Base-by-base conservation (phyloP, 768 basidiomycete species). In the Rhodotorula diobovata region DNA sequence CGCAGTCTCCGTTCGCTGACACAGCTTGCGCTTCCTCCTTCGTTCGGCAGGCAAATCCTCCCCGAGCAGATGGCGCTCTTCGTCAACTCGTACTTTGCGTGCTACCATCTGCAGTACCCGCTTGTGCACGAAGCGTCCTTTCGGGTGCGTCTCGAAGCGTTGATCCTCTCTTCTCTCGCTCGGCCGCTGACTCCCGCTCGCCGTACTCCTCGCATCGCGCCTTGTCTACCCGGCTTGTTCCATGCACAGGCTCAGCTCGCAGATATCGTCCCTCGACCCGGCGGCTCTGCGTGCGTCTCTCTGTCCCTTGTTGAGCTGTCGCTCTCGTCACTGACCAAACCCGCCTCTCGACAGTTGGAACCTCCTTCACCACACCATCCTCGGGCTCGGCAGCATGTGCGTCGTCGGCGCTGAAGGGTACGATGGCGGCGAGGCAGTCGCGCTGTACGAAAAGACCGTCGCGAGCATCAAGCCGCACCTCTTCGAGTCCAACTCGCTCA, bases 321-420 rank as follows among this genome's bases (percentile, higher is more conserved):
- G 10, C 10, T n/a, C 37, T 18, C 11, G 20, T 4, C 56, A 2
- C 12, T 10, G 16, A 58, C 56, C 25, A 8, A 25, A 23, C 7
- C 23, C 18, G 7, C 2, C 53, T 10, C 12, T 56, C 21, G 4
- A 30, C 55, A 56, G 55, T 25, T 56, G 57, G 39, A 32, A 46
- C 45, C 51, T 63, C 11, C 53, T 63, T 8, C 16, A 41, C n/a
- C 16, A 28, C 0, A 11, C 12, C n/a, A 18, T 63, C 21, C 62
- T 54, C 35, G 62, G 51, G 2, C 39, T 63, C 39, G 62, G 62
- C 18, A 41, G 37, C n/a, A 63, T 63, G 62, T 63, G 62, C 23
- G 53, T 55, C 39, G 7, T 41, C n/a, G 53, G 53, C 39, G 37
- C 54, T 9, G 12, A 41, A 21, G 39, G 57, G 39, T 23, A 46